Percentiles rank a stretch among this genome's conserved stretches.
Evolutionary conservation across 2,329 filamentous ascomycete species (phyloP).

Genomic region (Ceratocystis colombiana): DNA sequence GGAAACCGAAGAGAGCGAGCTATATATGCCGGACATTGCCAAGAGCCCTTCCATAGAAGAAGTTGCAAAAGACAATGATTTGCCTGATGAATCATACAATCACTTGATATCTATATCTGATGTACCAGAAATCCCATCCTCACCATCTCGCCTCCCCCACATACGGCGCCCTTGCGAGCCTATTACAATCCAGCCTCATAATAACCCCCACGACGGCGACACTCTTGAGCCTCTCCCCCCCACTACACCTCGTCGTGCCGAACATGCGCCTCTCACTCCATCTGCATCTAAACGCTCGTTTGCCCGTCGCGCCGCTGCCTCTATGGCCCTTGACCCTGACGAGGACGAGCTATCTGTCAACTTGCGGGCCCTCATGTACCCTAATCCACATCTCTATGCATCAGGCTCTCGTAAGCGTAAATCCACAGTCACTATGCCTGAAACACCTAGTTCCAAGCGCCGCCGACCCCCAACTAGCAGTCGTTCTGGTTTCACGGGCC

Average conservation of each 20-base stretch:
- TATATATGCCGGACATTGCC: not conserved
- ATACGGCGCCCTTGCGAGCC: not conserved
- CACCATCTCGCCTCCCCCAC: not conserved
- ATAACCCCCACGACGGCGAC: not conserved
- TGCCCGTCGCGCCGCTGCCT: conserved; percentile 35
- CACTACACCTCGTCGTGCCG: conserved; percentile 29
- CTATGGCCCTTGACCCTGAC: conserved; percentile 34
- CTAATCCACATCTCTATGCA: not conserved
- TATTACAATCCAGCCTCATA: not conserved
- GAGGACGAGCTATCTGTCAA: conserved; percentile 36
- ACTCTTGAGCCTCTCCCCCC: not conserved
- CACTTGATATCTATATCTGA: not conserved
- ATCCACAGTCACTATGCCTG: not conserved
- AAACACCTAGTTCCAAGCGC: not conserved
- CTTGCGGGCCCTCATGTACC: conserved; percentile 24
- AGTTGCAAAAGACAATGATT: not conserved
- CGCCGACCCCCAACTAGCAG: not conserved
- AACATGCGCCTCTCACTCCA: conserved; percentile 31
- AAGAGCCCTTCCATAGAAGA: not conserved
- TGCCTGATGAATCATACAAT: not conserved
- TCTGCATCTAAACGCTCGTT: conserved; percentile 30
- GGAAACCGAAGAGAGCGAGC: not conserved
- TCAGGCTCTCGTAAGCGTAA: not conserved
- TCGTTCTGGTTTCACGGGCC: not conserved
- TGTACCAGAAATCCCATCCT: not conserved